Conservation (phyloP, 352 stramenopile species). For the Globisporangium ultimum region DNA sequence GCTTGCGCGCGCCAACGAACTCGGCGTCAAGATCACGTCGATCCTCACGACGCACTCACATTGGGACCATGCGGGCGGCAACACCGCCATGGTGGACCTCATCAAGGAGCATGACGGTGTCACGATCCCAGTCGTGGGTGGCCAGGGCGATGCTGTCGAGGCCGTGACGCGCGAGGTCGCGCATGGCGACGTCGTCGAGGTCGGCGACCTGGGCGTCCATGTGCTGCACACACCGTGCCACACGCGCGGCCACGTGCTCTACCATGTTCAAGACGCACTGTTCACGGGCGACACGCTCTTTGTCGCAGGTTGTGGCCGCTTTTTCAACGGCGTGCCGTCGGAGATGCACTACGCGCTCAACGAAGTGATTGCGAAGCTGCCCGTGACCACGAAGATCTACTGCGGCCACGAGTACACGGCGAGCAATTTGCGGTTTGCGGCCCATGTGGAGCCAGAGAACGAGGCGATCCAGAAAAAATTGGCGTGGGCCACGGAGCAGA, state of each 20-base stretch:
- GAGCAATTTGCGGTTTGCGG: slow-evolving; percentile 88
- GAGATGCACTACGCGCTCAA: slow-evolving; percentile 89
- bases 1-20: slow-evolving; percentile 48
- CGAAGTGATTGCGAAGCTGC: slow-evolving; percentile 68
- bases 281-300: slow-evolving; percentile 94
- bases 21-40: slow-evolving; percentile 67
- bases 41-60: slow-evolving; percentile 92
- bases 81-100: slow-evolving; percentile 59
- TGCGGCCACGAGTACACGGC: slow-evolving; percentile 93
- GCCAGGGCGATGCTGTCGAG: slow-evolving; percentile 62
- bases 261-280: slow-evolving; percentile 61
- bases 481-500: slow-evolving; percentile 38
- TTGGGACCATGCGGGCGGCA: slow-evolving; percentile 89
- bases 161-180: slow-evolving; percentile 52
- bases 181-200: slow-evolving; percentile 57
- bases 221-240: slow-evolving; percentile 90
- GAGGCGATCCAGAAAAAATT: slow-evolving; percentile 58
- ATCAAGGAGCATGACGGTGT: slow-evolving; percentile 29
- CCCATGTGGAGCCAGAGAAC: slow-evolving; percentile 89
- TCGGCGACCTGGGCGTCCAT: slow-evolving; percentile 53
- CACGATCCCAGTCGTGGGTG: slow-evolving; percentile 69
- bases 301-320: slow-evolving; percentile 87
- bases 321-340: slow-evolving; percentile 68
- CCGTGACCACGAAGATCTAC: slow-evolving; percentile 74
- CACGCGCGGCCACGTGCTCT: slow-evolving; percentile 87